Evolutionary conservation across 1,139 yeast genomes (phyloP).

Genomic region (Yamadazyma blattariae): DNA sequence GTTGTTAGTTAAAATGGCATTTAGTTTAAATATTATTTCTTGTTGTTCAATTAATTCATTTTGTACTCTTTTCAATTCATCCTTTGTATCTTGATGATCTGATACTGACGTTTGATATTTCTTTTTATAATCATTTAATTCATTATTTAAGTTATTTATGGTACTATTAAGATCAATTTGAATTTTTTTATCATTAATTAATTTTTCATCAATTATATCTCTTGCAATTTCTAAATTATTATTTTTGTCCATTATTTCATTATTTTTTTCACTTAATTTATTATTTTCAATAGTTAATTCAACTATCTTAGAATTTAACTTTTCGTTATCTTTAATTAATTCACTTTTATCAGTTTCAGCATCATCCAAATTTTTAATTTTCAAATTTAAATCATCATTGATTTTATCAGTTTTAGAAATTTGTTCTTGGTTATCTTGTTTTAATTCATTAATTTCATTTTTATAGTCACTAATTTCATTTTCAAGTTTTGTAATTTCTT

Average conservation of each 20-base stretch:
- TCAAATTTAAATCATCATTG: neutral
- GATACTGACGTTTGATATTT: too few relatives aligned
- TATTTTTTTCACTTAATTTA: neutral
- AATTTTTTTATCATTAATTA: slow-evolving; percentile 2
- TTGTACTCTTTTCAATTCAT: too few relatives aligned
- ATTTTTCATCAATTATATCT: slow-evolving; percentile 6
- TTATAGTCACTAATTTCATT: neutral
- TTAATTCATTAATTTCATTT: neutral
- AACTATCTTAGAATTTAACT: neutral
- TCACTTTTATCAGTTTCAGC: neutral
- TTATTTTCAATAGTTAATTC: neutral
- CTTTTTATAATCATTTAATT: neutral
- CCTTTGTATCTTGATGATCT: too few relatives aligned
- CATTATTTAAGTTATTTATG: neutral
- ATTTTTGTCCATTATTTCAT: slow-evolving; percentile 2
- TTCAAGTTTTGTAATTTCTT: slow-evolving; percentile 2
- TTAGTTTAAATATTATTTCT: too few relatives aligned
- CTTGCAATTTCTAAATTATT: slow-evolving; percentile 4
- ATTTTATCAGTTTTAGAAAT: slow-evolving; percentile 2
- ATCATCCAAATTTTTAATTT: slow-evolving; percentile 2
- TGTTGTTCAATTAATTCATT: too few relatives aligned
- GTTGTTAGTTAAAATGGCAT: too few relatives aligned
- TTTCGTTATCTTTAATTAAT: neutral
- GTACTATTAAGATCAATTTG: neutral
- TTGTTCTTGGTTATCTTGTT: slow-evolving; percentile 1